Conservation (phyloP, 352 stramenopile species). For the Pythium periplocum region DNA sequence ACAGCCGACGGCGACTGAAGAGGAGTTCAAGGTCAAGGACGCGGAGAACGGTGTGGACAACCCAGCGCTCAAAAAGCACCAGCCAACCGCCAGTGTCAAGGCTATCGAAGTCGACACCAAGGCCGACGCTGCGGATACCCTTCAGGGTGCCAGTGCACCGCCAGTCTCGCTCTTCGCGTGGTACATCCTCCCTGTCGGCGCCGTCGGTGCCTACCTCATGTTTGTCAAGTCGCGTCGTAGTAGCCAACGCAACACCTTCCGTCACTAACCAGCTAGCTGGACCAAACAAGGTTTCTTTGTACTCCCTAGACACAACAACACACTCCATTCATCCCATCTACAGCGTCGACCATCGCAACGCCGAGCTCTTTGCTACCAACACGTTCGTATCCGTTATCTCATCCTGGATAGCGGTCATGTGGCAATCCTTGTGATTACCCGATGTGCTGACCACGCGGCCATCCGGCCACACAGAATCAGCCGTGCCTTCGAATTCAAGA, state of each 20-base stretch:
- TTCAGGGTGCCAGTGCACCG: conserved; percentile 43
- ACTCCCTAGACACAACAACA: too few species aligned
- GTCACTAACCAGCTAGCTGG: too few species aligned
- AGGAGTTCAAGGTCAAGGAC: conserved; percentile 58
- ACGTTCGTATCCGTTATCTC: too few species aligned
- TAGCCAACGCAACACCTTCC: conserved; percentile 21
- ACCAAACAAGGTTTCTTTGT: too few species aligned
- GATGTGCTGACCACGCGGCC: too few species aligned
- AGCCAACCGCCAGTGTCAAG: conserved; percentile 12
- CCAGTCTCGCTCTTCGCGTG: conserved; percentile 70
- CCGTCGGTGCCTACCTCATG: conserved; percentile 60
- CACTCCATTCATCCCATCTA: too few species aligned
- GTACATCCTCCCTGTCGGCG: conserved; percentile 70
- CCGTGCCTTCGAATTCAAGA: too few species aligned
- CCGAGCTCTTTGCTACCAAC: too few species aligned
- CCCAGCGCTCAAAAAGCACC: conserved; percentile 37
- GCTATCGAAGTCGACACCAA: conserved; percentile 25
- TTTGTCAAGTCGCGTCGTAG: conserved; percentile 44
- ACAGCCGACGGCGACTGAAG: conserved; percentile 12
- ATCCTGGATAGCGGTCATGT: too few species aligned
- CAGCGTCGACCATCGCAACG: too few species aligned
- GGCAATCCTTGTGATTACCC: too few species aligned
- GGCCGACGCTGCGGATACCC: conserved; percentile 26
- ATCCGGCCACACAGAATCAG: too few species aligned
- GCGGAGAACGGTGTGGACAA: conserved; percentile 62